A percentile compares a stretch with the other conserved stretches of the same genome.
Conservation (phyloP, 371 early-diverging fungal species). For the Haplosporangium sp. region DNA sequence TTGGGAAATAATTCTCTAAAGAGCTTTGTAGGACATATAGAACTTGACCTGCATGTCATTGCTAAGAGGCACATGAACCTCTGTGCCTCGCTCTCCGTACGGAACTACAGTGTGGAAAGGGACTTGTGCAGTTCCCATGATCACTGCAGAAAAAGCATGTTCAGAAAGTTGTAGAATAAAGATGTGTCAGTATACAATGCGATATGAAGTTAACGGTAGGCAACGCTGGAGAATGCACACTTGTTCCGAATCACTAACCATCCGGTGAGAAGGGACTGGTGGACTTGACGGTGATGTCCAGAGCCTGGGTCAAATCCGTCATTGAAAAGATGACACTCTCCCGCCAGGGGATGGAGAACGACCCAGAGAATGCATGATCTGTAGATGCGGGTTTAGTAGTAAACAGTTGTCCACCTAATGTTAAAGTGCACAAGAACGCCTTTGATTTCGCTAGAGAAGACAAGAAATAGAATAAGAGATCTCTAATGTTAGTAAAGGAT, state of each 20-base stretch:
- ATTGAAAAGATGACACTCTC: constrained; percentile 46
- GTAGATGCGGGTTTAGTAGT: constrained; percentile 24
- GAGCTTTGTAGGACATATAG: constrained; percentile 39
- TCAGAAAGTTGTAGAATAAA: background rate
- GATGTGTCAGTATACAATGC: no score
- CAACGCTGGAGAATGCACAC: background rate
- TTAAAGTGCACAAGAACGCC: constrained; percentile 31
- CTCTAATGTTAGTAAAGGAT: background rate
- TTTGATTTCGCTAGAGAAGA: constrained; percentile 30
- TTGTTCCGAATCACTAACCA: constrained; percentile 11
- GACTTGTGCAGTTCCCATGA: constrained; percentile 27
- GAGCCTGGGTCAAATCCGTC: constrained; percentile 23
- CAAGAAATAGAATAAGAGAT: background rate
- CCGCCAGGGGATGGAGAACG: constrained; percentile 39
- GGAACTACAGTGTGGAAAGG: constrained; percentile 32
- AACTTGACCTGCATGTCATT: constrained; percentile 35
- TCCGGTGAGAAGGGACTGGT: constrained; percentile 43
- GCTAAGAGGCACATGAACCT: constrained; percentile 17
- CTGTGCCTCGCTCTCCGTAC: constrained; percentile 43
- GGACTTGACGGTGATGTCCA: constrained; percentile 33
- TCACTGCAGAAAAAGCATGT: constrained; percentile 1
- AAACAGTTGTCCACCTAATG: constrained; percentile 30
- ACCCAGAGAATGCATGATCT: constrained; percentile 22
- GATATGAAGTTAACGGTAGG: background rate
- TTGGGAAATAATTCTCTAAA: background rate